These are phyloP conservation scores for Colletotrichum destructivum DNA, from an alignment of 2,329 filamentous ascomycete genomes.

Conservation along the genomic window DNA sequence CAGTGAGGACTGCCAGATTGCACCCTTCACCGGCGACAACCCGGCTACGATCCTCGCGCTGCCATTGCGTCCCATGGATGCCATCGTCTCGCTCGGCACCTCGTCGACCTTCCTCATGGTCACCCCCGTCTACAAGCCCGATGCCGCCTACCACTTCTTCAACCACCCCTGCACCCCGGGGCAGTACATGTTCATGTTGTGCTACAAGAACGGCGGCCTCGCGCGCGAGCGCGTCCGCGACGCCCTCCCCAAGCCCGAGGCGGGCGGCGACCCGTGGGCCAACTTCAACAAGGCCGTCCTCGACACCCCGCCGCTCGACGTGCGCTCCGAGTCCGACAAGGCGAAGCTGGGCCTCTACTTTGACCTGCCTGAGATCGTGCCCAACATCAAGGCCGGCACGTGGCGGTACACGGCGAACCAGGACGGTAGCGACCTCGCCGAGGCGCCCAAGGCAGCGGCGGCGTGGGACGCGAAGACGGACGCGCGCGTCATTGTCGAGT, in stretches of 20 bases:
- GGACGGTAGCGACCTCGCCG: constrained; percentile 64
- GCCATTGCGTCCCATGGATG: constrained; percentile 88
- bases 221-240: constrained; percentile 93
- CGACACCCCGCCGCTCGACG: constrained; percentile 78
- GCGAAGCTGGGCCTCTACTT: constrained; percentile 96
- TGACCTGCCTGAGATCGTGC: constrained; percentile 94
- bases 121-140: constrained; percentile 90
- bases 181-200: constrained; percentile 99
- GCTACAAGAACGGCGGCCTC: constrained; percentile 98
- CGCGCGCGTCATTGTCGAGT: constrained; percentile 90
- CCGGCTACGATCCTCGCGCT: constrained; percentile 94
- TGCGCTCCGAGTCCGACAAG: constrained; percentile 66
- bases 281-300: constrained; percentile 84
- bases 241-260: constrained; percentile 72
- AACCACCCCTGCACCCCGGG: constrained; percentile 93
- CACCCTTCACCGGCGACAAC: constrained; percentile 96
- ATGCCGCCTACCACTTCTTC: constrained; percentile 96
- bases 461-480: constrained; percentile 76
- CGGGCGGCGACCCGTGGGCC: constrained; percentile 75
- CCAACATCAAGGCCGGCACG: constrained; percentile 87
- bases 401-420: constrained; percentile 81
- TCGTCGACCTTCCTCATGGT: constrained; percentile 98
- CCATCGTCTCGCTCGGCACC: constrained; percentile 94
- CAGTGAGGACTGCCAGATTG: constrained; percentile 79
- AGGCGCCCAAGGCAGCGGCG: constrained; percentile 55